Conservation (phyloP, 768 basidiomycete genomes). For the Fistulinella prunicolor region DNA sequence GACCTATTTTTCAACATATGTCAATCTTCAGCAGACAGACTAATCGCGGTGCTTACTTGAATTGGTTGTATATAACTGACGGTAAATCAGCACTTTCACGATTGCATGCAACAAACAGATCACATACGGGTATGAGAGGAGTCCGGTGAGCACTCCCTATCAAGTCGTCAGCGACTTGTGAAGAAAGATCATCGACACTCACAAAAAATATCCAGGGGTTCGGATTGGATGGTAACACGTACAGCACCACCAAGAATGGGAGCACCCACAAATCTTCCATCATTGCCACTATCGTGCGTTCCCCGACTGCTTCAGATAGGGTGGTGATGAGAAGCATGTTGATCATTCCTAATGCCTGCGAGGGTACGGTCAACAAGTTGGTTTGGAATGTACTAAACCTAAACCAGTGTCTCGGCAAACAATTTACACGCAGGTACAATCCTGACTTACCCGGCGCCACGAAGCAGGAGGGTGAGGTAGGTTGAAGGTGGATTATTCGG, state of each 20-base stretch:
- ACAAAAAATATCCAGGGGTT: too few relatives aligned
- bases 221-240: conserved; percentile 43
- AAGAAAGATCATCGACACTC: conserved; percentile 2
- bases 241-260: conserved; percentile 57
- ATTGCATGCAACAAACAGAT: neutral
- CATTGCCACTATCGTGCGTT: conserved; percentile 54
- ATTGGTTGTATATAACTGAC: conserved; percentile 47
- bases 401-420: neutral
- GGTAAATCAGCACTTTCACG: too few relatives aligned
- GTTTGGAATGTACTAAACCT: too few relatives aligned
- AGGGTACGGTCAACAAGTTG: conserved; percentile 59
- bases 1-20: conserved; percentile 30
- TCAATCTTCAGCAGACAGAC: neutral
- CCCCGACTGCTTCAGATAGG: conserved; percentile 50
- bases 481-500: conserved; percentile 45
- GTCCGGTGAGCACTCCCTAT: too few relatives aligned
- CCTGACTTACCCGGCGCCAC: conserved; percentile 43
- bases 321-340: conserved; percentile 50
- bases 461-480: conserved; percentile 59
- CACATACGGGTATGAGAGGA: conserved; percentile 41
- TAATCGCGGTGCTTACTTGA: conserved; percentile 29
- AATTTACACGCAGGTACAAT: neutral
- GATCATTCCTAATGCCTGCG: conserved; percentile 47
- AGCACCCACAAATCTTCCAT: conserved; percentile 56
- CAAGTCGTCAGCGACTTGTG: too few relatives aligned